Conservation (phyloP, 1,139 yeast genomes). For the Diutina pseudorugosa region DNA sequence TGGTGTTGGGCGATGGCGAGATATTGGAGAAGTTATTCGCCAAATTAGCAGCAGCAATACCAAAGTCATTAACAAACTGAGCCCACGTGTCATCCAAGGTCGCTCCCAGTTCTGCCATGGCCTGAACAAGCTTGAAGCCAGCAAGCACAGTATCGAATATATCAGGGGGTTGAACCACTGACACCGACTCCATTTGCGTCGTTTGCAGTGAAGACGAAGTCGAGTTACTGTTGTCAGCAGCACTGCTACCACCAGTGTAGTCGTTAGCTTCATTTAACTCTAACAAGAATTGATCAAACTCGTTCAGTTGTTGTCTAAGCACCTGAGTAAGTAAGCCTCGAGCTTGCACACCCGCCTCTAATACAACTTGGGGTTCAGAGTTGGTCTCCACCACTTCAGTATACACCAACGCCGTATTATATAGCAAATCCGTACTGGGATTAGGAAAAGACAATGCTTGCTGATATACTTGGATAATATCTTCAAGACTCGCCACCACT, state of each 20-base stretch:
- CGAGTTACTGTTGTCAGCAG: neutral
- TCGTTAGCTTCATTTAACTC: conserved; percentile 13
- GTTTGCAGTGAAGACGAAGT: neutral
- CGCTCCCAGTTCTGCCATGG: conserved; percentile 10
- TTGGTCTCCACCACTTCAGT: conserved; percentile 33
- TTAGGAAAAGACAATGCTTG: conserved; percentile 14
- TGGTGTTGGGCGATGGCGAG: conserved; percentile 14
- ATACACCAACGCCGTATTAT: conserved; percentile 35
- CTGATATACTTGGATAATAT: conserved; percentile 28
- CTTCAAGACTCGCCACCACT: conserved; percentile 25
- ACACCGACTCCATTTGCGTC: neutral
- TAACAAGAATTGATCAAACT: conserved; percentile 16
- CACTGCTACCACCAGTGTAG: conserved; percentile 4
- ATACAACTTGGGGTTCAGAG: conserved; percentile 8
- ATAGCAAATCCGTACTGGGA: conserved; percentile 10
- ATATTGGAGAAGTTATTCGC: conserved; percentile 14
- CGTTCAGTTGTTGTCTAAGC: conserved; percentile 10
- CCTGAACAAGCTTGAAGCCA: conserved; percentile 19
- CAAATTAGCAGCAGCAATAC: conserved; percentile 13
- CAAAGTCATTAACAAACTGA: conserved; percentile 10
- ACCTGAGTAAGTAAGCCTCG: conserved; percentile 11
- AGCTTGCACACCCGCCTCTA: conserved; percentile 12
- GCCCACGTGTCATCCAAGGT: conserved; percentile 4
- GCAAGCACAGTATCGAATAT: conserved; percentile 24
- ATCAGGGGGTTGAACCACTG: conserved; percentile 10